Base-by-base conservation (phyloP, 2,329 filamentous ascomycete species). In the Aaosphaeria arxii region DNA sequence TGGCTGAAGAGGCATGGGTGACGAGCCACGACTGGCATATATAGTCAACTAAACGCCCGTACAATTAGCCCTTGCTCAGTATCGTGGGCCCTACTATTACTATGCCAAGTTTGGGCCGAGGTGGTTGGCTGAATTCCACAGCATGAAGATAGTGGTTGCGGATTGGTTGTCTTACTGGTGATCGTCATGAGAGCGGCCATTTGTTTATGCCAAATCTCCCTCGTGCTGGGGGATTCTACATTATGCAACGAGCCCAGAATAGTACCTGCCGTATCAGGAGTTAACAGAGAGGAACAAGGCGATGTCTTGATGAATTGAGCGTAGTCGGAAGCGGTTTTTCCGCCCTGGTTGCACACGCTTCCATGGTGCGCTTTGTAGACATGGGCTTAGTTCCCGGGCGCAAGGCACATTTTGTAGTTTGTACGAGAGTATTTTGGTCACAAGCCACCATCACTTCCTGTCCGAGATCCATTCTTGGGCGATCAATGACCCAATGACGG, bases 111-210 rank as follows among this genome's bases (percentile, higher is more conserved):
- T 11, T 29, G 33, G 35, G 39, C 44, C 31, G 39, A 38, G 49
- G 44, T 43, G 44, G 41, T 44, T 24, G 46, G 17, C 28, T 11
- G 48, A 49, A 52, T 54, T 53, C 44, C 47, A 43, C 47, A 47
- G 50, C 47, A 42, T 40, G 39, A 36, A 47, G 46, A 49, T 52
- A n/a, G 46, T 31, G 13, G 32, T 48, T 32, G 31, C 45, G 48
- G 47, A 48, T 50, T 43, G 50, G 51, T 43, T 55, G 17, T 59
- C 62, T 63, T 64, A 65, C 62, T 62, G 46, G 57, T 36, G 33
- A 36, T 56, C 43, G 61, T 63, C 58, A 65, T 59, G 56, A 64
- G 59, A 52, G 51, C 55, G 46, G 60, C 50, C 60, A 63, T 58
- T 29, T 41, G 46, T 46, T 50, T 52, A 46, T 51, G 49, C 50